Percentiles rank a stretch among this genome's conserved stretches.
Conservation (phyloP, 75 land plant genomes). For the Pinus tabuliformis region DNA sequence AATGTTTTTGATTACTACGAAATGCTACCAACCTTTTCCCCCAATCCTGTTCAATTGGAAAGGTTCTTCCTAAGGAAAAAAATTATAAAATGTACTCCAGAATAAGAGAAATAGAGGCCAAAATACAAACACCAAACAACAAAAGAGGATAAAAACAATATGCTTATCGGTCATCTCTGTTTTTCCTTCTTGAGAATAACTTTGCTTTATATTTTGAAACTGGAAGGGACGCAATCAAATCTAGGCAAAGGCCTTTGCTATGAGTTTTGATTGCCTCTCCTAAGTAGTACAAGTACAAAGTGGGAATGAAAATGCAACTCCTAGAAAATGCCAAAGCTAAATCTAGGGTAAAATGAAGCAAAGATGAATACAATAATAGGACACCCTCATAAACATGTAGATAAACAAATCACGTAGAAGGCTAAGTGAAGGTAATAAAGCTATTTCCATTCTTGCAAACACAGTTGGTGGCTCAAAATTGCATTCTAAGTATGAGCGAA, state of each 20-base stretch:
- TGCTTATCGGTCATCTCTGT: conserved; percentile 33
- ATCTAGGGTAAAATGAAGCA: too few relatives aligned
- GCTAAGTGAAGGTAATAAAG: too few relatives aligned
- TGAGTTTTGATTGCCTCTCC: conserved; percentile 69
- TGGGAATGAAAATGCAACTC: too few relatives aligned
- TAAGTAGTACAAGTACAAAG: too few relatives aligned
- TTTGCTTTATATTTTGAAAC: conserved; percentile 39
- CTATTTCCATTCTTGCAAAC: too few relatives aligned
- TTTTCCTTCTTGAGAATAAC: conserved; percentile 42
- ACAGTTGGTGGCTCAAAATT: too few relatives aligned
- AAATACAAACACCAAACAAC: not conserved
- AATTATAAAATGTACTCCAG: not conserved
- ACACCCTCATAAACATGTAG: too few relatives aligned
- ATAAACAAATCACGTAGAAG: too few relatives aligned
- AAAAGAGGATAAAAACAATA: not conserved
- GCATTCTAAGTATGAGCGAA: too few relatives aligned
- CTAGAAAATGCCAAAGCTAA: too few relatives aligned
- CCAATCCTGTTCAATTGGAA: not conserved
- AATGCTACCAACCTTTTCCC: not conserved
- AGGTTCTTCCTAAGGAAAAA: not conserved
- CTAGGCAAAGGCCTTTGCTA: conserved; percentile 65
- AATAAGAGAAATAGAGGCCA: not conserved
- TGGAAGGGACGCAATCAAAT: conserved; percentile 61
- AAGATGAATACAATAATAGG: too few relatives aligned
- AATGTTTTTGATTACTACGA: not conserved